Conservation (phyloP, 257 asterid species). For the Leonotis leonurus region DNA sequence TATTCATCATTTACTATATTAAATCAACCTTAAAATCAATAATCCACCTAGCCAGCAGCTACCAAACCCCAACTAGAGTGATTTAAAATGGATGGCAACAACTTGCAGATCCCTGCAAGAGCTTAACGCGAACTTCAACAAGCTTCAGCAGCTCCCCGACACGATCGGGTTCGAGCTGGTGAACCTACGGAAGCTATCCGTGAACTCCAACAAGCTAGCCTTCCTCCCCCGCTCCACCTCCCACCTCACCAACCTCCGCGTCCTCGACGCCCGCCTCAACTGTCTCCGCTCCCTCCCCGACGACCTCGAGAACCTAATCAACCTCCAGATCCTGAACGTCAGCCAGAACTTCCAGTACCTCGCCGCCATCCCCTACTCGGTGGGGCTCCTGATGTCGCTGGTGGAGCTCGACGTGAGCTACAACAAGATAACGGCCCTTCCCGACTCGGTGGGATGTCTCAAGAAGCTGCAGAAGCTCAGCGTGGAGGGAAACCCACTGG, state of each 20-base stretch:
- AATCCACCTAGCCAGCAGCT: not conserved
- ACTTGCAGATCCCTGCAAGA: constrained; percentile 64
- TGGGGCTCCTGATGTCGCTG: constrained; percentile 74
- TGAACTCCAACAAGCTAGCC: constrained; percentile 68
- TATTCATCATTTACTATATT: no score
- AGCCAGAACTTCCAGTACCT: constrained; percentile 88
- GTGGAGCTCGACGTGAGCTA: constrained; percentile 75
- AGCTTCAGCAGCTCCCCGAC: constrained; percentile 58
- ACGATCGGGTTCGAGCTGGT: constrained; percentile 73
- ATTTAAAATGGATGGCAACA: no score
- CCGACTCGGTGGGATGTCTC: constrained; percentile 73
- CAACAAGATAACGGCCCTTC: constrained; percentile 55
- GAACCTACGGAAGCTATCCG: constrained; percentile 53
- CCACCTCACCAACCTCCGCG: constrained; percentile 65
- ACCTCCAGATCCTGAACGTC: constrained; percentile 59
- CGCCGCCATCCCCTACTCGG: constrained; percentile 53
- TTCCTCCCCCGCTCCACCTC: constrained; percentile 76
- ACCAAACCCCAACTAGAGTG: no score
- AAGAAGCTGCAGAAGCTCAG: constrained; percentile 62
- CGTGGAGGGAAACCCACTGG: constrained; percentile 74
- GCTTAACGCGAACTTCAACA: constrained; percentile 76
- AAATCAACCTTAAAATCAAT: not conserved
- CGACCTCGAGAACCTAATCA: constrained; percentile 73
- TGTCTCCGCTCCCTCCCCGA: constrained; percentile 74
- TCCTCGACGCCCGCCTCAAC: constrained; percentile 75